Base-by-base conservation (phyloP, 495 filamentous ascomycete species). In the Penicillium simplicissimum region DNA sequence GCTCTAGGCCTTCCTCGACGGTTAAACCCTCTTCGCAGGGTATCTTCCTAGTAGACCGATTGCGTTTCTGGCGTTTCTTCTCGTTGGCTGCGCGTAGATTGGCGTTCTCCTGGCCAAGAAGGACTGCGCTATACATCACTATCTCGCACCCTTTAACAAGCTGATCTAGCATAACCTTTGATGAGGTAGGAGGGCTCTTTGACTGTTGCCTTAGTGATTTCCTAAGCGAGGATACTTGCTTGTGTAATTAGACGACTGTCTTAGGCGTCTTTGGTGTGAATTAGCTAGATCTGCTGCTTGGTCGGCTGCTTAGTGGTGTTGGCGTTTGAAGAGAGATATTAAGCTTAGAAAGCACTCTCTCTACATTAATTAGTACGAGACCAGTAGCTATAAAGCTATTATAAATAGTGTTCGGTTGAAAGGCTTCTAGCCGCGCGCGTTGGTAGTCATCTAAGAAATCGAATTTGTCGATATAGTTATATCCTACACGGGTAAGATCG, bases 381-480 rank as follows among this genome's bases (percentile, higher is more conserved):
- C 56, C 43, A 43, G 31, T 38, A 51, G 56, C 61, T 40, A 38
- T 38, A 33, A 64, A 64, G 49, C 52, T 56, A 55, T 55, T 61
- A 38, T 34, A 28, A 61, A 61, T 56, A 51, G 31, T 61, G 19
- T 7, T 11, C 34, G 13, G 40, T 45, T 55, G 17, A 21, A 48
- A 61, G 19, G 52, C 59, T 33, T 61, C 42, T 51, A 10, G 0
- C 8, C 52, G 40, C 15, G 52, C 59, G 15, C 31, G 31, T 8
- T 35, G 63, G 36, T 61, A 61, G 7, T 52, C 49, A 4, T 10
- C 31, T 2, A 62, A 36, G 42, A 66, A 63, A 48, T 66, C 56
- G 13, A 62, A 42, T 48, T 66, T 62, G 37, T 66, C 59, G 55
- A 66, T 66, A 62, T 66, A 48, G 42, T 62, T 62, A 42, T 59